Evolutionary conservation across 768 basidiomycete species (phyloP), one percentile per base, ranked within the genome.

Genomic region (Coprinopsis cinerea): DNA sequence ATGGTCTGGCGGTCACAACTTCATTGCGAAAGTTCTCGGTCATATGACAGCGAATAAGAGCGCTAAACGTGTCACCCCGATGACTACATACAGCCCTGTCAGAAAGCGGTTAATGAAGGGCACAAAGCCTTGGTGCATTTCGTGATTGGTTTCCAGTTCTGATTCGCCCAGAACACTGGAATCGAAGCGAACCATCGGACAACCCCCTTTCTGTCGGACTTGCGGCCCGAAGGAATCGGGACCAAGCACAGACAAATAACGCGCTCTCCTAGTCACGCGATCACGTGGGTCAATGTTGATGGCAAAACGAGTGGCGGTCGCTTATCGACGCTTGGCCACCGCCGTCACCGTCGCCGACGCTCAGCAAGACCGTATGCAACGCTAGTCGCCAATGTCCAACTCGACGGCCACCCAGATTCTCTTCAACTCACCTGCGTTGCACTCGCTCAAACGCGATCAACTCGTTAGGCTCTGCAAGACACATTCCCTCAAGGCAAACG

Each of bases 401-500:
- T 43, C 41, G 41, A 84, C 79, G 7, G 87, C 84, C 1, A 88
- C 85, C 0, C 76, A 88, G 56, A 91, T 92, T 42, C 67, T 92
- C 10, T 88, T 86, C 67, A 88, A 92, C 65, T 88, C 88, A 3
- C 86, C 89, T 0, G 89, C 90, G 1, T 66, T 92, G 24, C 81
- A 89, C 61, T 85, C 88, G 18, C 77, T 92, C 36, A 90, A 88
- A 61, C 84, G 90, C 43, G 82, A 87, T 40, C 89, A 92, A 60
- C 85, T 92, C 36, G 75, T 88, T 47, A 88, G 86, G 54, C 74
- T 92, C 44, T 92, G 89, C 79, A 91, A 91, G 64, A 77, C 83
- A 25, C 86, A 92, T 62, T 73, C 79, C 0, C 72, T 92, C 61
- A 90, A 88, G 64, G 88, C 85, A 0, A 74, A 76, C 15, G 89